phyloP scores from a whole-genome alignment of 106 monocot species.

The Iris macrosiphon region DNA sequence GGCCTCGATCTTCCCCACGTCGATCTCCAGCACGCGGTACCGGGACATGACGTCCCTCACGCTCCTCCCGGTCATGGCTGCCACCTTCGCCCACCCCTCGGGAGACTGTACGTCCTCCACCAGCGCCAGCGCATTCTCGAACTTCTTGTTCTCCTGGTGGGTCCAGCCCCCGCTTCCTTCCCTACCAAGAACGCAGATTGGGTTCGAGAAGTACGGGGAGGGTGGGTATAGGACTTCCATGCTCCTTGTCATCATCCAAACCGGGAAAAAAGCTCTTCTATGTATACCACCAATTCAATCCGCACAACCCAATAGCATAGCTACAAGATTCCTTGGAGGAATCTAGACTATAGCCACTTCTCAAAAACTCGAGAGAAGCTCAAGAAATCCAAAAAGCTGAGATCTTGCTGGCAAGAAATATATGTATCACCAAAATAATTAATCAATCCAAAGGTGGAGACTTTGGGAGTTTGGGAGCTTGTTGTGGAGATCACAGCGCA shows the following conservation, averaged over 20 bases:
- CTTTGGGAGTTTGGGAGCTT: too few relatives aligned
- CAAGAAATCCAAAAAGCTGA: background rate
- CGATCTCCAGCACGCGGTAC: constrained; percentile 47
- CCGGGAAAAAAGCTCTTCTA: too few relatives aligned
- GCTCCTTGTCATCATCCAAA: constrained; percentile 19
- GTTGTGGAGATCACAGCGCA: too few relatives aligned
- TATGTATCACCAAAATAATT: background rate
- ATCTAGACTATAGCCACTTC: constrained; percentile 4
- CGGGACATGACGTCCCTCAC: constrained; percentile 35
- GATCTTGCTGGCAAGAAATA: background rate
- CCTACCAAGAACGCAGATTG: constrained; percentile 14
- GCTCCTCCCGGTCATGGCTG: constrained; percentile 43
- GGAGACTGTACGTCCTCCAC: constrained; percentile 48
- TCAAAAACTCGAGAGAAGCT: too few relatives aligned
- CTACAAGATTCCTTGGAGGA: background rate
- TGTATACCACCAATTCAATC: background rate
- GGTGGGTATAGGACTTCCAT: constrained; percentile 17
- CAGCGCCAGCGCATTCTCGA: constrained; percentile 61
- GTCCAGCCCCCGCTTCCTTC: constrained; percentile 35
- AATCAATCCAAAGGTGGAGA: too few relatives aligned
- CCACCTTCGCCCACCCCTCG: constrained; percentile 50
- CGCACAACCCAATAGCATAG: background rate
- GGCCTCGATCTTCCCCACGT: constrained; percentile 56
- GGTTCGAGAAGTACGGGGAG: constrained; percentile 21
- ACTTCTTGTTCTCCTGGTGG: constrained; percentile 63